phyloP scores from a whole-genome alignment of 768 basidiomycete species.

The Butyriboletus loyo region DNA sequence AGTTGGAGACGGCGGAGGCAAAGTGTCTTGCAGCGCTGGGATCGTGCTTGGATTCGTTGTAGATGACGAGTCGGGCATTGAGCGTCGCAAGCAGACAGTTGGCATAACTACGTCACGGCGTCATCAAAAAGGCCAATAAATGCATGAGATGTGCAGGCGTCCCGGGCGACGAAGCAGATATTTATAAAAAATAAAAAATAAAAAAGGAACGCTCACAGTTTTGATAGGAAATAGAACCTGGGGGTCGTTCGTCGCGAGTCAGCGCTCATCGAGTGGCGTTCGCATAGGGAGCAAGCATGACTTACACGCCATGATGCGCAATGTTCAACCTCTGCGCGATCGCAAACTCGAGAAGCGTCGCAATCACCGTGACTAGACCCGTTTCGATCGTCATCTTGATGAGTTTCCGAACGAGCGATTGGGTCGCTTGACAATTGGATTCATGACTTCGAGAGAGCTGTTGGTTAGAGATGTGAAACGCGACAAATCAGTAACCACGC shows the following conservation, averaged over 20 bases:
- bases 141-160: neutral
- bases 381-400: conserved; percentile 14
- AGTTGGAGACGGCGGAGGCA: neutral
- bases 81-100: conserved; percentile 3
- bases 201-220: neutral
- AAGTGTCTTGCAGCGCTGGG: neutral
- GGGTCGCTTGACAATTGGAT: conserved; percentile 1
- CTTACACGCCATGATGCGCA: conserved; percentile 9
- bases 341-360: conserved; percentile 10
- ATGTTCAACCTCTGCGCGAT: conserved; percentile 5
- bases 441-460: conserved; percentile 1
- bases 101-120: neutral
- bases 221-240: conserved; percentile 8
- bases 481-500: neutral
- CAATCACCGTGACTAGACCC: conserved; percentile 7
- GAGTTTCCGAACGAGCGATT: conserved; percentile 7
- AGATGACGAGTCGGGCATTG: neutral
- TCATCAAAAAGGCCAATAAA: neutral
- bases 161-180: too few relatives aligned
- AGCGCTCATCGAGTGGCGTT: neutral
- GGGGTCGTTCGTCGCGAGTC: neutral
- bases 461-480: neutral
- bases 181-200: too few relatives aligned
- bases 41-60: neutral
- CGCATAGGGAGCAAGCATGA: too few relatives aligned